A percentile compares a stretch with the other conserved stretches of the same genome.
Conservation (phyloP, 2,329 filamentous ascomycete genomes). For the Fusarium incarnatum region DNA sequence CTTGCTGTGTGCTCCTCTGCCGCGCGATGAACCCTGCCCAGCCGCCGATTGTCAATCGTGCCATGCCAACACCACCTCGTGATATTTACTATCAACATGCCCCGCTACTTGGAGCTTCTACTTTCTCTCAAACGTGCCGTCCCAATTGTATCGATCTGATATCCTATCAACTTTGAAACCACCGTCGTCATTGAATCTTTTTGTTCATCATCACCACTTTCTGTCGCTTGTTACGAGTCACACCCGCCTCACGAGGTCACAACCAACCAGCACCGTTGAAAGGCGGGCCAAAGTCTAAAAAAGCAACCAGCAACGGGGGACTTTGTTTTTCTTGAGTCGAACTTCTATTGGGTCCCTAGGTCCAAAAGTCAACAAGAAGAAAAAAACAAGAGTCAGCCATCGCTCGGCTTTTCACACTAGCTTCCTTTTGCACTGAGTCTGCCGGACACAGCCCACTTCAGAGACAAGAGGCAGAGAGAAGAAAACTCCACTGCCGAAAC, state of each 20-base stretch:
- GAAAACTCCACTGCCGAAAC: constrained; percentile 25
- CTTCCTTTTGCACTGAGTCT: not conserved
- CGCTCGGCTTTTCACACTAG: constrained; percentile 13
- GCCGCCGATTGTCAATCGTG: constrained; percentile 32
- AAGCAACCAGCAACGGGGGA: constrained; percentile 24
- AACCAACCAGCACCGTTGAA: constrained; percentile 32
- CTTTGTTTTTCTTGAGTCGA: constrained; percentile 31
- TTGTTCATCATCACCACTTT: constrained; percentile 5
- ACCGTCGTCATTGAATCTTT: constrained; percentile 17
- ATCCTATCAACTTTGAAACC: not conserved
- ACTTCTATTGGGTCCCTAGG: constrained; percentile 6
- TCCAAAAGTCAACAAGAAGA: constrained; percentile 6
- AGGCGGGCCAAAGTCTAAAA: constrained; percentile 24
- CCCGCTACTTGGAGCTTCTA: constrained; percentile 25
- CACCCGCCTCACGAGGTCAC: constrained; percentile 23
- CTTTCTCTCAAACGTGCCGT: constrained; percentile 4
- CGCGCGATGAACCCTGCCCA: constrained; percentile 29
- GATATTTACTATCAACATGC: constrained; percentile 41
- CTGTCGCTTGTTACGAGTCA: constrained; percentile 39
- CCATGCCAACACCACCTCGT: constrained; percentile 32
- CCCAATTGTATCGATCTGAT: not conserved
- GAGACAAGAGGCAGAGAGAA: constrained; percentile 10
- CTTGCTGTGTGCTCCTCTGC: not conserved
- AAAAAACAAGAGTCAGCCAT: constrained; percentile 34
- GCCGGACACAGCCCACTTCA: constrained; percentile 31